Evolutionary conservation across 2,329 filamentous ascomycete genomes (phyloP).

Genomic region (Xylaria sp.): DNA sequence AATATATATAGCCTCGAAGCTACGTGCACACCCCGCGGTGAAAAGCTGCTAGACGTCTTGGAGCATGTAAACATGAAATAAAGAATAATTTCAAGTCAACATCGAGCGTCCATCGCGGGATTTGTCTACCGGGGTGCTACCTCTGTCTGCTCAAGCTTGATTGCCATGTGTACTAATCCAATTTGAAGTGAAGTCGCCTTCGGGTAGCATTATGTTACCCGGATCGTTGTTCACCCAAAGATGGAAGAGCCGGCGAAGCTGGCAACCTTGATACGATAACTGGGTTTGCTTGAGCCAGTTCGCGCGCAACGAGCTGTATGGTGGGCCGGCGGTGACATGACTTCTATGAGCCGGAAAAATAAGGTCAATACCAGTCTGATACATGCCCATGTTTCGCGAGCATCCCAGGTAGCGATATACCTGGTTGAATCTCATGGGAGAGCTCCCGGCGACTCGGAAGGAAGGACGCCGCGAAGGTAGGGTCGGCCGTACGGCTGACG

Average conservation of each 20-base stretch:
- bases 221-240: not conserved
- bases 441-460: constrained; percentile 8
- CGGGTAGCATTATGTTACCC: not conserved
- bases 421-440: not conserved
- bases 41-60: constrained; percentile 18
- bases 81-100: constrained; percentile 28
- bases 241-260: not conserved
- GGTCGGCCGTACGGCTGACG: not conserved
- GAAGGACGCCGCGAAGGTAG: not conserved
- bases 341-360: not conserved
- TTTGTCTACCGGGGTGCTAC: not conserved
- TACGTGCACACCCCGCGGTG: constrained; percentile 43
- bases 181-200: not conserved
- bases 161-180: not conserved
- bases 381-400: not conserved
- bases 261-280: constrained; percentile 4
- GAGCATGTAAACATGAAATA: constrained; percentile 36
- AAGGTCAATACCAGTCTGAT: not conserved
- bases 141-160: not conserved
- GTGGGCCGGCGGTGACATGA: not conserved
- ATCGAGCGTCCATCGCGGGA: not conserved
- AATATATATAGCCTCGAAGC: constrained; percentile 44
- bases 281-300: not conserved
- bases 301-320: not conserved
- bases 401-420: not conserved